Conservation (phyloP, 305 asterid species). For the Fraxinus angustifolia region DNA sequence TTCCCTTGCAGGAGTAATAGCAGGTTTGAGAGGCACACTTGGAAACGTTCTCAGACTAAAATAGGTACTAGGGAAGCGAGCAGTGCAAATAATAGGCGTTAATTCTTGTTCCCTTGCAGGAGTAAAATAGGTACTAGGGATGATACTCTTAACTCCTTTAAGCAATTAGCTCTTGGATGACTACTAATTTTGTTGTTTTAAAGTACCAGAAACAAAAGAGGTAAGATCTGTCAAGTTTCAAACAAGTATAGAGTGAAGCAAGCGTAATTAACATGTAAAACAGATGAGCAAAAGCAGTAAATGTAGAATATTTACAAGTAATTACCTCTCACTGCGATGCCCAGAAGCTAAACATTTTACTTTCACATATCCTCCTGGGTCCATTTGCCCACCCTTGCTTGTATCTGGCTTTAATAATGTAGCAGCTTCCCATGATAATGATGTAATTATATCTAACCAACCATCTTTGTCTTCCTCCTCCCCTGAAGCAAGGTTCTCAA, state of each 20-base stretch:
- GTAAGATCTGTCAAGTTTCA: neutral
- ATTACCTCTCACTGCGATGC: constrained; percentile 47
- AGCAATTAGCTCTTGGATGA: neutral
- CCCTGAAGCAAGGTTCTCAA: constrained; percentile 38
- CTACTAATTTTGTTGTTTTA: neutral
- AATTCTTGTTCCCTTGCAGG: neutral
- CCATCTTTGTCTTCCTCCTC: constrained; percentile 46
- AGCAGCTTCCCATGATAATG: constrained; percentile 66
- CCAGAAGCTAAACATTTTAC: constrained; percentile 61
- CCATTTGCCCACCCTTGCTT: constrained; percentile 59
- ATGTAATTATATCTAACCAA: constrained; percentile 55
- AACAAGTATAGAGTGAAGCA: neutral
- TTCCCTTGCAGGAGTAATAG: neutral
- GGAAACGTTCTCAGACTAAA: neutral
- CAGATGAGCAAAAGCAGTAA: neutral
- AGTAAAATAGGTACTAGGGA: neutral
- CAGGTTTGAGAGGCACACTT: neutral
- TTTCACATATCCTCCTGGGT: constrained; percentile 60
- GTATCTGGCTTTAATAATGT: constrained; percentile 49
- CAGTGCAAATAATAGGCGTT: neutral
- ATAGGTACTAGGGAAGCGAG: neutral
- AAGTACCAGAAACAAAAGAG: neutral
- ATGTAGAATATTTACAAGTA: neutral
- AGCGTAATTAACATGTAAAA: neutral
- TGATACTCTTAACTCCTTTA: neutral